These are phyloP conservation scores for Botryosphaeria dothidea DNA, from an alignment of 2,329 filamentous ascomycete species.

Conservation along the genomic window DNA sequence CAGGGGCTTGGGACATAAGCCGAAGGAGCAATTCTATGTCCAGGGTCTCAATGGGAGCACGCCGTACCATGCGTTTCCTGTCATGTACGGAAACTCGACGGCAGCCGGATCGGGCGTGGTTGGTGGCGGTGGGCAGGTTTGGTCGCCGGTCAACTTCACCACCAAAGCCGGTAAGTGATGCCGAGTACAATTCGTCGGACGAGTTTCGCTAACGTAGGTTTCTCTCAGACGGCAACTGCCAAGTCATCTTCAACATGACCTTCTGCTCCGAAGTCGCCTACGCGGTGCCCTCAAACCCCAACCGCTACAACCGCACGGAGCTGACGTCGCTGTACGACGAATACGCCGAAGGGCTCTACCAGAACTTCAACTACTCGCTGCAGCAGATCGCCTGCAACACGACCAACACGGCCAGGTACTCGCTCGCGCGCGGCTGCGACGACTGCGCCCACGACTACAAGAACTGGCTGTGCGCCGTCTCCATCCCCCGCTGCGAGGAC, in stretches of 20 bases:
- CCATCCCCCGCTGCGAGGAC: conserved; percentile 89
- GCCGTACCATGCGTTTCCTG: conserved; percentile 72
- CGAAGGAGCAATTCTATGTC: conserved; percentile 88
- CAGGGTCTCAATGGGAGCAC: conserved; percentile 71
- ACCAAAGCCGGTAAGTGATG: conserved; percentile 70
- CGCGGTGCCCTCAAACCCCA: conserved; percentile 79
- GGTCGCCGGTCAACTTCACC: conserved; percentile 68
- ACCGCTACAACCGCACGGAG: conserved; percentile 59
- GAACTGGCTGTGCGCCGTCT: conserved; percentile 90
- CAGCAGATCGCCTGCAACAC: conserved; percentile 86
- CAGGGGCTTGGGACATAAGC: conserved; percentile 64
- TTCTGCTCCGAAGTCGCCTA: conserved; percentile 91
- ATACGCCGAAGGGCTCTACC: conserved; percentile 68
- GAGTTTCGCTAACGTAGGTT: neutral
- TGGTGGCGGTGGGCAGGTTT: conserved; percentile 76
- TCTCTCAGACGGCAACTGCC: conserved; percentile 71
- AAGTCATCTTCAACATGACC: conserved; percentile 79
- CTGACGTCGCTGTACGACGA: conserved; percentile 77
- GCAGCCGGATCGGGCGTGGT: conserved; percentile 53
- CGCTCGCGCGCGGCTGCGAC: conserved; percentile 72
- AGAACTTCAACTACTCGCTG: conserved; percentile 78
- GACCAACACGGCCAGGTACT: conserved; percentile 72
- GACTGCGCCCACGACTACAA: conserved; percentile 85
- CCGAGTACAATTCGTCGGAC: too few relatives aligned
- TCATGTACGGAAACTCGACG: conserved; percentile 58